phyloP scores from a whole-genome alignment of 768 basidiomycete species.

The Boletus patriciae region DNA sequence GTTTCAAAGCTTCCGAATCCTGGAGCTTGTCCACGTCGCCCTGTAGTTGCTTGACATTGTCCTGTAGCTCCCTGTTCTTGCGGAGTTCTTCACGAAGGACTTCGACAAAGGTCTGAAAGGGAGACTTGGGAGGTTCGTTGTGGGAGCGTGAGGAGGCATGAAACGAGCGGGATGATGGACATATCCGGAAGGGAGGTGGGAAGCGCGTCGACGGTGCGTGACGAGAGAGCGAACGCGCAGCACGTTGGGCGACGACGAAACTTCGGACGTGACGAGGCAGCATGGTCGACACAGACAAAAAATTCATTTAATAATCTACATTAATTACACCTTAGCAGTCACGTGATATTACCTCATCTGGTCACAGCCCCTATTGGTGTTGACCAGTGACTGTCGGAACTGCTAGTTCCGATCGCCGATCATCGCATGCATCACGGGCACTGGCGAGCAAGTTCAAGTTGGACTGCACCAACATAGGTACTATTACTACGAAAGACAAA shows the following conservation, averaged over 20 bases:
- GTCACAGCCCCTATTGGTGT: neutral
- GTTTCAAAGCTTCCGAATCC: slow-evolving; percentile 95
- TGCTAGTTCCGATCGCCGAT: too few relatives aligned
- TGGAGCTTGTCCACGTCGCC: slow-evolving; percentile 97
- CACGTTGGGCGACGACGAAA: slow-evolving; percentile 33
- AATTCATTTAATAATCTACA: slow-evolving; percentile 1
- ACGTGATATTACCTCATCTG: slow-evolving; percentile 1
- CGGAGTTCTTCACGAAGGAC: slow-evolving; percentile 88
- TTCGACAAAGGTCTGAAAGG: slow-evolving; percentile 95
- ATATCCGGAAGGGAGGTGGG: slow-evolving; percentile 35
- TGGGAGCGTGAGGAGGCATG: slow-evolving; percentile 64
- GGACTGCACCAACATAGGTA: neutral
- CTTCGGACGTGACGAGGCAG: slow-evolving; percentile 49
- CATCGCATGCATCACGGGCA: neutral
- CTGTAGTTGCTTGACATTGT: slow-evolving; percentile 95
- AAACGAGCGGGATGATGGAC: slow-evolving; percentile 40
- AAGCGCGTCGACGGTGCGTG: slow-evolving; percentile 15
- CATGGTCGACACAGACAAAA: slow-evolving; percentile 32
- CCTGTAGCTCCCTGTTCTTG: slow-evolving; percentile 93
- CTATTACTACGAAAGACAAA: slow-evolving; percentile 11
- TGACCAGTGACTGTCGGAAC: too few relatives aligned
- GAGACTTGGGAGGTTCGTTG: slow-evolving; percentile 80
- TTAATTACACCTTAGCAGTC: slow-evolving; percentile 4
- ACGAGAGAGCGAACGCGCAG: slow-evolving; percentile 21
- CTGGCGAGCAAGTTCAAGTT: neutral